These are phyloP conservation scores for Diaporthe amygdali DNA, from an alignment of 2,329 filamentous ascomycete species.

Conservation along the genomic window DNA sequence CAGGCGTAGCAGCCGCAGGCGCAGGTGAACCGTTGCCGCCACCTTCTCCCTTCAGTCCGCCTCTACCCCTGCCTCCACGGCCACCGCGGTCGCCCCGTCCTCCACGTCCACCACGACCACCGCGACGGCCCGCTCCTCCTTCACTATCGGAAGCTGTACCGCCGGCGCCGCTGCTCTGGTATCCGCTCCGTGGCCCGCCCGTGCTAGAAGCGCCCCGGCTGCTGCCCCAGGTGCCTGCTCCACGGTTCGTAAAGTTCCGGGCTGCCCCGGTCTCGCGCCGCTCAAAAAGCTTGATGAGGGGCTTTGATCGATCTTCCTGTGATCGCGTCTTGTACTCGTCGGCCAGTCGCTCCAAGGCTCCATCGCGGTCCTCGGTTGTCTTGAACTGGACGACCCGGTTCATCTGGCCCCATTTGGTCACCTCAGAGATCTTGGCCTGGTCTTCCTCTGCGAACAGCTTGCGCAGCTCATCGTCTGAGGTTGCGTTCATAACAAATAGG, in stretches of 20 bases:
- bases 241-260: slow-evolving; percentile 57
- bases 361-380: slow-evolving; percentile 78
- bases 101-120: slow-evolving; percentile 61
- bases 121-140: slow-evolving; percentile 59
- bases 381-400: slow-evolving; percentile 90
- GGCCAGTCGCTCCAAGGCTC: slow-evolving; percentile 75
- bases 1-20: slow-evolving; percentile 54
- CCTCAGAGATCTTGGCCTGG: slow-evolving; percentile 76
- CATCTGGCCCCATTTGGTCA: slow-evolving; percentile 78
- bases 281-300: slow-evolving; percentile 83
- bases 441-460: slow-evolving; percentile 86
- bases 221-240: slow-evolving; percentile 70
- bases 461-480: slow-evolving; percentile 80
- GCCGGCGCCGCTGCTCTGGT: slow-evolving; percentile 83
- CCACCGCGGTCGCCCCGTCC: slow-evolving; percentile 61
- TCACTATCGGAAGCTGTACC: slow-evolving; percentile 76
- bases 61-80: slow-evolving; percentile 62
- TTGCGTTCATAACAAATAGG: slow-evolving; percentile 88
- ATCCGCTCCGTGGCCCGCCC: slow-evolving; percentile 69
- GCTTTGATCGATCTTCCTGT: slow-evolving; percentile 76
- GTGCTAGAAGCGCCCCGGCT: slow-evolving; percentile 66
- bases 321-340: slow-evolving; percentile 77
- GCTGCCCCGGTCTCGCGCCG: slow-evolving; percentile 62
- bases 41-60: slow-evolving; percentile 63
- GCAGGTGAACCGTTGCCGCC: slow-evolving; percentile 56